Percentiles rank a stretch among this genome's conserved stretches.
phyloP scores from a whole-genome alignment of 2,329 filamentous ascomycete species.

The Colletotrichum sp. region DNA sequence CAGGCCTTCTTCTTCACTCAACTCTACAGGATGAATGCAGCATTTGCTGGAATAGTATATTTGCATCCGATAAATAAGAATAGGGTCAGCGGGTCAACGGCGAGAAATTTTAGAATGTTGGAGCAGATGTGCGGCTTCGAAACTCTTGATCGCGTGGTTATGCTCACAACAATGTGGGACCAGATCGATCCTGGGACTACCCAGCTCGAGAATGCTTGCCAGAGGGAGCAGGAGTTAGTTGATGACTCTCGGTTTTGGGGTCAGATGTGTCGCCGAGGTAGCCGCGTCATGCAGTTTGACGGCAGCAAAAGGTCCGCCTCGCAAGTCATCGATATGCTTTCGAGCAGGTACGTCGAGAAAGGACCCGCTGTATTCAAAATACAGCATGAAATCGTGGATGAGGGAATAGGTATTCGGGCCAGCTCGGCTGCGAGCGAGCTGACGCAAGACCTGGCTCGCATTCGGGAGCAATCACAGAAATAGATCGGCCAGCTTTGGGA shows the following conservation, averaged over 20 bases:
- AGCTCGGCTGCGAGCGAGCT: not conserved
- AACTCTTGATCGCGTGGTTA: no score
- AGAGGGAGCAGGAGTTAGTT: not conserved
- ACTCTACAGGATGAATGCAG: no score
- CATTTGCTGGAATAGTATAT: no score
- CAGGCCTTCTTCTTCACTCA: not conserved
- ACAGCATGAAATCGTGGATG: not conserved
- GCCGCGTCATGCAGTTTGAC: not conserved
- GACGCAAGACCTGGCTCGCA: not conserved
- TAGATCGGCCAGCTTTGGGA: not conserved
- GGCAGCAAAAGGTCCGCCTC: not conserved
- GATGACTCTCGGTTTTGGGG: fast-evolving
- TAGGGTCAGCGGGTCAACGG: no score
- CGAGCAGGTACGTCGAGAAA: fast-evolving
- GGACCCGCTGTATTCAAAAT: not conserved
- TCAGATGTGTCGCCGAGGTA: not conserved
- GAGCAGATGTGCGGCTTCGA: no score
- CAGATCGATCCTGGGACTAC: not conserved
- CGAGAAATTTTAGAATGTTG: no score
- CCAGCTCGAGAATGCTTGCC: not conserved
- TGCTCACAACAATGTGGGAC: no score
- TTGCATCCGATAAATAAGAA: no score
- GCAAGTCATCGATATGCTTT: not conserved
- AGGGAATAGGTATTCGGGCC: fast-evolving
- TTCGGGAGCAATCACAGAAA: not conserved